Evolutionary conservation across 345 rosid species (phyloP).

Genomic region (Aquilaria sinensis): DNA sequence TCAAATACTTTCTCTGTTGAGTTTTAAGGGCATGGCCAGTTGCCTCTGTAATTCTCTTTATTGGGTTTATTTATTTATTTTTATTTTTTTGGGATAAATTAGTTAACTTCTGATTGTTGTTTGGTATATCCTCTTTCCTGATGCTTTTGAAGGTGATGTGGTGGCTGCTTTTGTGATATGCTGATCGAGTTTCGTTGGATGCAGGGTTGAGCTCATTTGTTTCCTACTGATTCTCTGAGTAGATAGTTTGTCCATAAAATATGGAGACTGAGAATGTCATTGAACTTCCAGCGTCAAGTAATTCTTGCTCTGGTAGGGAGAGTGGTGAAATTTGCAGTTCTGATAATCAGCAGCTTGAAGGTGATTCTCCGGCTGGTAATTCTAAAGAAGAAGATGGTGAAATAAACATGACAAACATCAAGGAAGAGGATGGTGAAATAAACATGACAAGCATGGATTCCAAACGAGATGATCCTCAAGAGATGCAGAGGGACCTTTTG

Average conservation of each 20-base stretch:
- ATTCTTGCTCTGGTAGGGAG: conserved; percentile 27
- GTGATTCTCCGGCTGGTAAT: conserved; percentile 17
- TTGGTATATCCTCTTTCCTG: too few species aligned
- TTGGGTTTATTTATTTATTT: too few species aligned
- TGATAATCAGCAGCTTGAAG: conserved; percentile 31
- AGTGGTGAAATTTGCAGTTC: conserved; percentile 21
- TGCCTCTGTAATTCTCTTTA: too few species aligned
- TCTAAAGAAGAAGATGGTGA: conserved; percentile 18
- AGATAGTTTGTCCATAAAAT: not conserved
- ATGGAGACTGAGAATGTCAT: conserved; percentile 51
- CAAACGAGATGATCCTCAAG: conserved; percentile 27
- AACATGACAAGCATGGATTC: conserved; percentile 31
- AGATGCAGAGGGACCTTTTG: conserved; percentile 25
- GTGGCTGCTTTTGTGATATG: too few species aligned
- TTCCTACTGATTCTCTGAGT: not conserved
- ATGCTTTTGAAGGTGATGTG: too few species aligned
- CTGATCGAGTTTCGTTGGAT: not conserved
- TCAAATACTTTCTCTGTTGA: too few species aligned
- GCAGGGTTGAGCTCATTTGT: not conserved
- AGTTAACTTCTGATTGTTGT: too few species aligned
- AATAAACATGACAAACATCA: conserved; percentile 8
- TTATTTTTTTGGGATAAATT: too few species aligned
- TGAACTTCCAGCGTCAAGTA: conserved; percentile 24
- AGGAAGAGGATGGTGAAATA: conserved; percentile 11
- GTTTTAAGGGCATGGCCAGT: too few species aligned